Conservation (phyloP, 352 stramenopile species). For the Saprolegnia diclina region DNA sequence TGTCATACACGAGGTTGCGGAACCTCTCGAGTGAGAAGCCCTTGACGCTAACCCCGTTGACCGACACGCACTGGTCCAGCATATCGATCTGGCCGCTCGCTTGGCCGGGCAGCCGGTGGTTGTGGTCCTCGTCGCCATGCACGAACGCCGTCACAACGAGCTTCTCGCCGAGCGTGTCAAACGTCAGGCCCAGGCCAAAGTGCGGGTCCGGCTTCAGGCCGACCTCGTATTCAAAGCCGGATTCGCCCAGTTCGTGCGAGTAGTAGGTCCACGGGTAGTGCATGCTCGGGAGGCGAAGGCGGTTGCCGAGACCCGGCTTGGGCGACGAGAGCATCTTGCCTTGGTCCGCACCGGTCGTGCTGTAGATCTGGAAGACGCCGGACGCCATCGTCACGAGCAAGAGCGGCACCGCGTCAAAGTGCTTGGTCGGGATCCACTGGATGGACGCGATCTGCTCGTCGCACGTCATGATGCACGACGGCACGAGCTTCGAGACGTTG, state of each 20-base stretch:
- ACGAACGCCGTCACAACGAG: slow-evolving; percentile 37
- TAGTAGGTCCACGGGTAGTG: slow-evolving; percentile 64
- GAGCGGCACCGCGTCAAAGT: slow-evolving; percentile 75
- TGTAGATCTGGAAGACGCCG: slow-evolving; percentile 60
- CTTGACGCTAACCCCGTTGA: slow-evolving; percentile 38
- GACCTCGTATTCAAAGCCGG: slow-evolving; percentile 63
- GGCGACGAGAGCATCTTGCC: slow-evolving; percentile 43
- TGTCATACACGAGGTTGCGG: slow-evolving; percentile 1
- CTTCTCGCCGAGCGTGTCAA: slow-evolving; percentile 36
- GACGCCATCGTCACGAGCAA: slow-evolving; percentile 58
- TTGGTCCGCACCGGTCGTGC: slow-evolving; percentile 32
- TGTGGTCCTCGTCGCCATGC: slow-evolving; percentile 26
- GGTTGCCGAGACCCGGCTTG: slow-evolving; percentile 26
- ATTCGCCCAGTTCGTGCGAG: slow-evolving; percentile 60
- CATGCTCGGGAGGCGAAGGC: slow-evolving; percentile 13
- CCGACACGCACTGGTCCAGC: slow-evolving; percentile 55
- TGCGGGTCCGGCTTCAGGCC: slow-evolving; percentile 37
- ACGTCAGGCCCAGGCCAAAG: slow-evolving; percentile 39
- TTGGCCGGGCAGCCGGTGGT: slow-evolving; percentile 23
- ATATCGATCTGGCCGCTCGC: slow-evolving; percentile 29
- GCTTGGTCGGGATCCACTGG: slow-evolving; percentile 70
- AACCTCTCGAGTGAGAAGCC: background rate
- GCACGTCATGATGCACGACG: slow-evolving; percentile 64
- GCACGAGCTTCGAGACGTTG: slow-evolving; percentile 68
- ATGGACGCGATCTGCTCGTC: slow-evolving; percentile 46